A percentile compares a stretch with the other conserved stretches of the same genome.
Conservation (phyloP, 805 yeast species). For the Sporopachydermia quercuum region DNA sequence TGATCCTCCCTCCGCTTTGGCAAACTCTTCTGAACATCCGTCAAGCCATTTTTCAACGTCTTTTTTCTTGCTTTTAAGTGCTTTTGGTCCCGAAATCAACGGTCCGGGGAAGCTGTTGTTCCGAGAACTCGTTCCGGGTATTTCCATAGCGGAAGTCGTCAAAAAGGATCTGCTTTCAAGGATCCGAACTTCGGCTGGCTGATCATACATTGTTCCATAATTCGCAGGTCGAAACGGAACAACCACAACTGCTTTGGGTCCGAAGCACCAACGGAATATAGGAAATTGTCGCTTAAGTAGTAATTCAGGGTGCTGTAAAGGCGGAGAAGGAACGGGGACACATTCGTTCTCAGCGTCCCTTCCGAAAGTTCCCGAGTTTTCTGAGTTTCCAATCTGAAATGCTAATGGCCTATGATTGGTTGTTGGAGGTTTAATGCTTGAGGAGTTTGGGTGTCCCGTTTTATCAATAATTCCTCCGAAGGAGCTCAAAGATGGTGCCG, state of each 20-base stretch:
- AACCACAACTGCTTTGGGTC: conserved; percentile 28
- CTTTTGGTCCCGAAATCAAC: conserved; percentile 27
- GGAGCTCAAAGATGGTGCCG: conserved; percentile 2
- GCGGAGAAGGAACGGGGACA: conserved; percentile 10
- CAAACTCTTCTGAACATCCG: conserved; percentile 17
- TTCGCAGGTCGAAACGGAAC: conserved; percentile 26
- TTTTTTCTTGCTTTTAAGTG: conserved; percentile 39
- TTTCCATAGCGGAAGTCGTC: conserved; percentile 16
- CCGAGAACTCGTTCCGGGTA: conserved; percentile 16
- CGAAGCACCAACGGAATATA: conserved; percentile 48
- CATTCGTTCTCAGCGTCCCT: not conserved
- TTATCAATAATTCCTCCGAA: not conserved
- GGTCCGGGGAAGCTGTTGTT: conserved; percentile 82
- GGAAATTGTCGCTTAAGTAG: conserved; percentile 57
- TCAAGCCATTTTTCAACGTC: conserved; percentile 61
- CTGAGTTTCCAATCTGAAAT: conserved; percentile 5
- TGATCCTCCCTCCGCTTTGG: conserved; percentile 7
- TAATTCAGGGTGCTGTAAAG: conserved; percentile 35
- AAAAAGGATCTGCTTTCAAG: conserved; percentile 15
- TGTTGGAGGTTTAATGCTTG: conserved; percentile 3
- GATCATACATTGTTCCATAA: conserved; percentile 19
- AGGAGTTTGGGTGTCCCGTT: conserved; percentile 2
- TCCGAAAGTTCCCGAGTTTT: conserved; percentile 10
- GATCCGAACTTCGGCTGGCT: conserved; percentile 19
- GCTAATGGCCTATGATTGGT: conserved; percentile 1